Evolutionary conservation across 345 rosid genomes (phyloP).

Genomic region (Rhizophora apiculata): DNA sequence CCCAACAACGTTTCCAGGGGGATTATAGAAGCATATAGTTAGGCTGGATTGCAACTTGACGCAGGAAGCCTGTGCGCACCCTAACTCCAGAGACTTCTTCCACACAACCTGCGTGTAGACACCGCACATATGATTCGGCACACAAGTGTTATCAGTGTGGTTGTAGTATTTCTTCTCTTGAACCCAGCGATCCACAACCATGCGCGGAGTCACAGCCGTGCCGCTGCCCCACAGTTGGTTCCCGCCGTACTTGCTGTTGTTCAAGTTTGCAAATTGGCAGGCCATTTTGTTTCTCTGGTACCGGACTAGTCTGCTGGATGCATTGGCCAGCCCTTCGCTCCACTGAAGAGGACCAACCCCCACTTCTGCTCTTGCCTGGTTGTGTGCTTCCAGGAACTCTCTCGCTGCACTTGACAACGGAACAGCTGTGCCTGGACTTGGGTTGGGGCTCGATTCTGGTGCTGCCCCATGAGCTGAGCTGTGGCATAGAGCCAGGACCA

Average conservation of each 20-base stretch:
- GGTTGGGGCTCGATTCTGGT: constrained; percentile 9
- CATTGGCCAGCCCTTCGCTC: constrained; percentile 55
- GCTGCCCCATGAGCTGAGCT: constrained; percentile 15
- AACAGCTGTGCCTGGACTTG: constrained; percentile 1
- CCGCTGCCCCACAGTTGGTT: constrained; percentile 72
- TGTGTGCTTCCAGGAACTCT: constrained; percentile 63
- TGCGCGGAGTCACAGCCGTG: constrained; percentile 42
- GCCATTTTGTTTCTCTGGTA: constrained; percentile 61
- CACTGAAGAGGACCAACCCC: constrained; percentile 63
- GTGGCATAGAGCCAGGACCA: constrained; percentile 28
- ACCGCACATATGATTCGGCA: constrained; percentile 52
- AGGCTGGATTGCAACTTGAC: constrained; percentile 42
- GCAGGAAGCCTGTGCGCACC: constrained; percentile 71
- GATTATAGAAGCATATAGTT: constrained; percentile 75
- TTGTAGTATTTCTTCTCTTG: constrained; percentile 58
- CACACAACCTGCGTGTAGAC: constrained; percentile 84
- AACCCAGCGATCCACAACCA: constrained; percentile 71
- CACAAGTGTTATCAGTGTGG: constrained; percentile 53
- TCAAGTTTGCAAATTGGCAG: constrained; percentile 68
- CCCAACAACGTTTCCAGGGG: constrained; percentile 77
- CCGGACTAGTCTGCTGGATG: constrained; percentile 45
- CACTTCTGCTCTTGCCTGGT: constrained; percentile 66
- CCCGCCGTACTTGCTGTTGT: constrained; percentile 51
- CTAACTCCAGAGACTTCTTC: constrained; percentile 61
- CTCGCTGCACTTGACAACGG: constrained; percentile 33